Evolutionary conservation across 345 rosid species (phyloP).

Genomic region (Pugionium dolabratum): DNA sequence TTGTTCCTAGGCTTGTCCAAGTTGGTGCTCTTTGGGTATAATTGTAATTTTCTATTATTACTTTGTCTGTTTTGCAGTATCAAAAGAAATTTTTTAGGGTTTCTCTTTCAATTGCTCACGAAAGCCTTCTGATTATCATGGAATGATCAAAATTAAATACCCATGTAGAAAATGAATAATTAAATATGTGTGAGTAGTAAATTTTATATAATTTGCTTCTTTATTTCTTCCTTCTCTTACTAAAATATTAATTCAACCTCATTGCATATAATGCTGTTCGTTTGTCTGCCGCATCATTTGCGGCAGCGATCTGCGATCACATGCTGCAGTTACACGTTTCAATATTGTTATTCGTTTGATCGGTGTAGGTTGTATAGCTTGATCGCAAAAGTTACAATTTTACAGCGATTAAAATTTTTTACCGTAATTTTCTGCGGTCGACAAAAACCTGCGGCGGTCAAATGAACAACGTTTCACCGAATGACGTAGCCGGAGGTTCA

Average conservation of each 20-base stretch:
- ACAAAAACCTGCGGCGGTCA: too few species aligned
- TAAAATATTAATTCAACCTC: slow-evolving; percentile 22
- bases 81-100: slow-evolving; percentile 28
- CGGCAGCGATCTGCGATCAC: too few species aligned
- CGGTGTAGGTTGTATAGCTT: too few species aligned
- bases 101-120: slow-evolving; percentile 9
- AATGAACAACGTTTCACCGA: too few species aligned
- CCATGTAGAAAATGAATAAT: slow-evolving; percentile 34
- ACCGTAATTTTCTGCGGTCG: too few species aligned
- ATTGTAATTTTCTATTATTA: slow-evolving; percentile 27
- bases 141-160: slow-evolving; percentile 23
- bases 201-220: slow-evolving; percentile 29
- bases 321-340: too few species aligned
- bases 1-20: slow-evolving; percentile 84
- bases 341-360: too few species aligned
- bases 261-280: not conserved
- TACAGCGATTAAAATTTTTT: too few species aligned
- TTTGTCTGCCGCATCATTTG: too few species aligned
- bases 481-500: too few species aligned
- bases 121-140: slow-evolving; percentile 22
- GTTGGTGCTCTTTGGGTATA: slow-evolving; percentile 86
- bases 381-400: too few species aligned
- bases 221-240: not conserved
- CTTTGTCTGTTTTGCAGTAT: slow-evolving; percentile 26
- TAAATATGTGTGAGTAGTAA: slow-evolving; percentile 29